Evolutionary conservation across 108 stramenopile genomes (phyloP).

Genomic region (Cyclotella sp.): DNA sequence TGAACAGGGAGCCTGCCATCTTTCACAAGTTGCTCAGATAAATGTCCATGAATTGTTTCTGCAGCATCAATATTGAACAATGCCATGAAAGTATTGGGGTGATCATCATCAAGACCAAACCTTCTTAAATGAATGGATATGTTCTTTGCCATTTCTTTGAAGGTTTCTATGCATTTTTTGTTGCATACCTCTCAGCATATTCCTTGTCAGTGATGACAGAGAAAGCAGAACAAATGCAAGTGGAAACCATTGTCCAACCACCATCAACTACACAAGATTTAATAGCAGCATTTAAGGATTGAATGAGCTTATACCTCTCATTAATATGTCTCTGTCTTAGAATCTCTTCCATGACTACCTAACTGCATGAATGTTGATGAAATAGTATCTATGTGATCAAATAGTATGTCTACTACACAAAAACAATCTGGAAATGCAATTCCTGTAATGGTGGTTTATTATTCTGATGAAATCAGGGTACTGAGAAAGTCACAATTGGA

Average conservation of each 20-base stretch:
- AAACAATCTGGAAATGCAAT: too few species aligned
- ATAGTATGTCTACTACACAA: too few species aligned
- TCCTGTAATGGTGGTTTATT: too few species aligned
- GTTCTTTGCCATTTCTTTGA: not conserved
- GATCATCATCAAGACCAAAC: not conserved
- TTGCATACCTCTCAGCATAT: not conserved
- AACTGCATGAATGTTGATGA: too few species aligned
- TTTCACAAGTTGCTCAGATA: not conserved
- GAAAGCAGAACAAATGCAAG: not conserved
- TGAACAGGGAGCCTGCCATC: not conserved
- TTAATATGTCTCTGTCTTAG: too few species aligned
- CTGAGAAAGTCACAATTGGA: too few species aligned
- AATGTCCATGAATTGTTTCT: not conserved
- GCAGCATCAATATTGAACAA: not conserved
- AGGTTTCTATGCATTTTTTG: not conserved
- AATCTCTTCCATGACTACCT: too few species aligned
- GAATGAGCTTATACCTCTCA: not conserved
- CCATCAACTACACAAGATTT: not conserved
- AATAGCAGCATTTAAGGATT: not conserved
- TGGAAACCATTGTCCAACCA: not conserved
- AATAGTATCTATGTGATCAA: too few species aligned
- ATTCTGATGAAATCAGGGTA: too few species aligned
- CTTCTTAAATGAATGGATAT: not conserved
- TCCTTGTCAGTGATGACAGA: not conserved
- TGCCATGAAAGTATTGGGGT: not conserved